Evolutionary conservation across 805 yeast species (phyloP).

Genomic region (Kuraishia cidri): DNA sequence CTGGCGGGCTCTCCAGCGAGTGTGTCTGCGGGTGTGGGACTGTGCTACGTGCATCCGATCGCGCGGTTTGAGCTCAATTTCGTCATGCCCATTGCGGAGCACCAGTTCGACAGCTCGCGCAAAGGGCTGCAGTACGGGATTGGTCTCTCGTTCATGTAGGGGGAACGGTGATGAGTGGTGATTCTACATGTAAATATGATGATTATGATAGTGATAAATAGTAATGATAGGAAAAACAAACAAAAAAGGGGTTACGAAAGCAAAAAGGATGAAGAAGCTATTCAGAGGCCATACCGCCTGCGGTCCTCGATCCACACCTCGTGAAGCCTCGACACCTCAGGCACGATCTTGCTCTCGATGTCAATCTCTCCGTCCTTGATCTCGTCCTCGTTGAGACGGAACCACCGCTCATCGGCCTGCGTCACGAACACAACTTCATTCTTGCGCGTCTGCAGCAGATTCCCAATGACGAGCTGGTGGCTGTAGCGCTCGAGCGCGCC

Average conservation of each 20-base stretch:
- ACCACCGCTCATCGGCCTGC: slow-evolving; percentile 38
- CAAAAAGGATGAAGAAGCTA: not conserved
- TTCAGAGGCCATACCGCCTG: slow-evolving; percentile 14
- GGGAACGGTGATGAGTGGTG: not conserved
- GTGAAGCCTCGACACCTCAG: slow-evolving; percentile 63
- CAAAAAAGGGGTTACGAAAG: too few relatives aligned
- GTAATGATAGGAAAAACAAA: too few relatives aligned
- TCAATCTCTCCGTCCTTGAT: slow-evolving; percentile 32
- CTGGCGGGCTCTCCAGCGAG: slow-evolving; percentile 4
- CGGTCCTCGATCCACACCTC: slow-evolving; percentile 42
- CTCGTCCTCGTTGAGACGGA: slow-evolving; percentile 34
- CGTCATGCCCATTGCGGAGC: slow-evolving; percentile 36
- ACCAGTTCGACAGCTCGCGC: slow-evolving; percentile 34
- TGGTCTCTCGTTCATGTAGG: slow-evolving; percentile 45
- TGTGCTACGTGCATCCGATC: slow-evolving; percentile 45
- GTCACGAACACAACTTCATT: slow-evolving; percentile 81
- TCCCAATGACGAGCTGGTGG: slow-evolving; percentile 94
- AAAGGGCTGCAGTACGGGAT: slow-evolving; percentile 54
- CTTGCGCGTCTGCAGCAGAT: slow-evolving; percentile 82
- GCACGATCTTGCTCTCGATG: slow-evolving; percentile 76
- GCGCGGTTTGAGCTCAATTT: slow-evolving; percentile 52
- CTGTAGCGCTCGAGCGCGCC: slow-evolving; percentile 78
- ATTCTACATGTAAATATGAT: not conserved
- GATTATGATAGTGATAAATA: not conserved
- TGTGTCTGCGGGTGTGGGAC: slow-evolving; percentile 30